Base-by-base conservation (phyloP, 1,284 basidiomycete species). In the Afroboletus lepidellus region DNA sequence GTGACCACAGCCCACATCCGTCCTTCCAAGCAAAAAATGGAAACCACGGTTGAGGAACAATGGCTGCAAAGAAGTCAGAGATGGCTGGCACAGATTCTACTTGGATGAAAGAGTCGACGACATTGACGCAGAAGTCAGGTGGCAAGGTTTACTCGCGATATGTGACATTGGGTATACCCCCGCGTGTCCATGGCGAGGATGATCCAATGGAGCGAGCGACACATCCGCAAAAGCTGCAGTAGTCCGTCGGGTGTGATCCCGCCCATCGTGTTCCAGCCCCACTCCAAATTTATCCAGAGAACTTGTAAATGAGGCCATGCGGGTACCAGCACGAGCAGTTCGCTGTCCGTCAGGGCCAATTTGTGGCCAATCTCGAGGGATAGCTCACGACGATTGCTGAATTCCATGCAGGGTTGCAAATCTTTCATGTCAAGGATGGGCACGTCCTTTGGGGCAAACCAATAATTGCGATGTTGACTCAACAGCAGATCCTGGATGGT, bases 181-280 rank as follows among this genome's bases (percentile, higher is more conserved):
- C 36, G 2, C 2, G 36, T 38, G 20, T 38, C 20, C 18, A 38
- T 11, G 0, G 20, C 20, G 12, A 38, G 9, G 36, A 20, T 20
- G 5, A 15, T 15, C 83, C 18, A 77, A 75, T 11, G 75, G 75
- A 30, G 25, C n/a, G 24, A 41, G 1, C 8, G 41, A 42, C n/a
- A 42, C 16, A 5, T 27, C 25, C 27, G 27, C 3, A 42, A 21
- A 39, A 39, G 38, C 6, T 8, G 38, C 23, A 39, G 38, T 4
- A 16, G 18, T 24, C 38, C 23, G 23, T 39, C 13, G 29, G 29
- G 29, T 13, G 29, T 30, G 29, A 30, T 30, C 1, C 29, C 29
- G 29, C 29, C 27, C 5, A 12, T 9, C n/a, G 29, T 30, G 41
- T 43, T 21, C 29, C 18, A 21, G 20, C 25, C 41, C 9, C 41